Evolutionary conservation across 495 filamentous ascomycete genomes (phyloP), one percentile per base, ranked within the genome.

Genomic region (Neurospora africana): DNA sequence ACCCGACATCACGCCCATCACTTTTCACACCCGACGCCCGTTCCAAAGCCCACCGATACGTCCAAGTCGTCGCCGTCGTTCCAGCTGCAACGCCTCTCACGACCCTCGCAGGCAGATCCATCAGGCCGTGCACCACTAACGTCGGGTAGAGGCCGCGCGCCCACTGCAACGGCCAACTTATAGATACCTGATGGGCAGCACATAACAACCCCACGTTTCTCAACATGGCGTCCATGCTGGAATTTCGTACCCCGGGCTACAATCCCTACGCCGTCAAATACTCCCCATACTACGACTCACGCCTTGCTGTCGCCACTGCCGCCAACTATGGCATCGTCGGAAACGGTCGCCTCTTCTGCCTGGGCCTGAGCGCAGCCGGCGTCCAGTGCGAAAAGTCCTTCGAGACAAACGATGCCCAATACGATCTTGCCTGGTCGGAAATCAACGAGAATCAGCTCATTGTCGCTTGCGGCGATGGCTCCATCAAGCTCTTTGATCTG

Each of bases 301-400:
- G 94, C 40, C 87, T 99, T 33, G 96, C 95, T 68, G 92, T 96
- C 73, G 90, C 92, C 35, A 87, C 92, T 6, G 89, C 93, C 9
- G 89, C 94, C 58, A 97, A 99, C 83, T 99, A 94, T 79, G 95
- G 96, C 27, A 92, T 99, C 30, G 96, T 98, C 6, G 95, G 95
- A 71, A 99, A 99, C 85, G 95, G 95, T 36, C 87, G 94, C 35
- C 79, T 98, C 2, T 97, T 90, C 75, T 89, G 94, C 69, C 85
- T 98, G 17, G 89, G 89, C 43, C 82, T 99, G 71, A 94, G 91
- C 7, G 85, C 92, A 0, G 87, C 91, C 41, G 95, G 95, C 47
- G 92, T 98, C 72, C 86, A 90, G n/a, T 85, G 91, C 19, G 88
- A 93, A 76, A 95, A 93, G 86, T 89, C 85, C 90, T 99, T 92